Base-by-base conservation (phyloP, 2,329 filamentous ascomycete species). In the Lachnellula hyalina region DNA sequence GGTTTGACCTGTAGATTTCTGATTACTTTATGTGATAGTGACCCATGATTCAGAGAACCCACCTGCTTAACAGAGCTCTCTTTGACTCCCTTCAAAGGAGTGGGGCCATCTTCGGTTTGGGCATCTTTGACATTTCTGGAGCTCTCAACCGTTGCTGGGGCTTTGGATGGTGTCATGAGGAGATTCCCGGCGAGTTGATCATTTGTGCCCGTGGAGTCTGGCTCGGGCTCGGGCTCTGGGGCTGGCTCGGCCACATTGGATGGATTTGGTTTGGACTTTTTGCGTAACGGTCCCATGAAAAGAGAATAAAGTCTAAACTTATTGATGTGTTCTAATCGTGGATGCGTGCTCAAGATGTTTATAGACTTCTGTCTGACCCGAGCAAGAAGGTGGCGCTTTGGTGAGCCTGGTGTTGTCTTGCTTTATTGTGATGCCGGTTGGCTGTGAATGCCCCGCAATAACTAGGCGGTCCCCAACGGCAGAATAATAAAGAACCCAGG, bases 281-380 rank as follows among this genome's bases (percentile, higher is more conserved):
- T 67, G 46, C 64, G 61, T 66, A 59, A 62, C 45, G 61, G 60
- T 53, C 61, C 61, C 65, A 67, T 68, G 57, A 61, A 61, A 52
- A 12, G 50, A 54, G 51, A 28, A 44, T 15, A 7, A 42, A 40
- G 12, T 15, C 8, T 15, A 17, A 8, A 12, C 28, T 28, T 21
- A 45, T 21, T 19, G n/a, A 32, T 28, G 23, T 32, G 9, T 32
- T 32, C 36, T 40, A 32, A 32, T 32, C 12, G 9, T 32, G 28
- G 9, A 32, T 4, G 28, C 9, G 28, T 48, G 28, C 47, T 40
- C 35, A 49, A 25, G 35, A 17, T 0, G 12, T 23, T 47, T 28
- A 28, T 41, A 21, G 19, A 25, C 25, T 21, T 23, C 23, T 49
- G 15, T 17, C 36, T 17, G 17, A 17, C 12, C 36, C 36, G 36